A percentile compares a stretch with the other conserved stretches of the same genome.
These are phyloP conservation scores for Zygosaccharomyces pseudobailii DNA, from an alignment of 1,139 yeast genomes.

Conservation along the genomic window DNA sequence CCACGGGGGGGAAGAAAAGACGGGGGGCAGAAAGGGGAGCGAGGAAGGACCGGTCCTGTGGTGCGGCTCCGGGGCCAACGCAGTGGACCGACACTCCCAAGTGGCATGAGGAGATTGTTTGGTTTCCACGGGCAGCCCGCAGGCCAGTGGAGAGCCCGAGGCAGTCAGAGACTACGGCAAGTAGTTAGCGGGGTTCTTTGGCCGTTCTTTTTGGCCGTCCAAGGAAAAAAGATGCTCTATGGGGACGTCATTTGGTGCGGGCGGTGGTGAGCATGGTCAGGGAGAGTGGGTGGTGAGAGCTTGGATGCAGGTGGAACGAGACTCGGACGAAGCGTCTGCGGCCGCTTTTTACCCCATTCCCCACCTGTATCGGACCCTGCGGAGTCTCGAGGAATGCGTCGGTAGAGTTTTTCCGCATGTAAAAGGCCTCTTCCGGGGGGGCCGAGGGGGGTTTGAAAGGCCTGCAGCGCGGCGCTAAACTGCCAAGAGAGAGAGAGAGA, in stretches of 20 bases:
- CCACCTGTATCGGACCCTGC: background rate
- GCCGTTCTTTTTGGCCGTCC: background rate
- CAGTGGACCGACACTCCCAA: background rate
- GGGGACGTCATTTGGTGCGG: background rate
- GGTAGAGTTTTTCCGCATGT: background rate
- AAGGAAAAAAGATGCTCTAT: background rate
- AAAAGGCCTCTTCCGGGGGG: background rate
- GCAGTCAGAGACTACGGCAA: background rate
- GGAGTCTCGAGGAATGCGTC: background rate
- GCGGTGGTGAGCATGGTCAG: background rate
- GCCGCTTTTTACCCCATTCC: background rate
- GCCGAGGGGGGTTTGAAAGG: background rate
- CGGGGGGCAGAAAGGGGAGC: background rate
- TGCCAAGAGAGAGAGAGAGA: background rate
- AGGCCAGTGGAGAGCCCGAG: background rate
- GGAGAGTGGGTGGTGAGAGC: background rate
- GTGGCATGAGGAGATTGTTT: background rate
- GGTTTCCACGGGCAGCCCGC: background rate
- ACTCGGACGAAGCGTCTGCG: background rate
- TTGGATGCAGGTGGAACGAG: background rate
- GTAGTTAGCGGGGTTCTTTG: background rate
- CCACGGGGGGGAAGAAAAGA: background rate
- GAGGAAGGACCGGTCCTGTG: background rate
- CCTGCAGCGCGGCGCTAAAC: background rate
- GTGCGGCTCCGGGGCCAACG: background rate